A percentile compares a stretch with the other conserved stretches of the same genome.
Evolutionary conservation across 2,329 filamentous ascomycete species (phyloP).

Genomic region (Coniochaeta hoffmannii): DNA sequence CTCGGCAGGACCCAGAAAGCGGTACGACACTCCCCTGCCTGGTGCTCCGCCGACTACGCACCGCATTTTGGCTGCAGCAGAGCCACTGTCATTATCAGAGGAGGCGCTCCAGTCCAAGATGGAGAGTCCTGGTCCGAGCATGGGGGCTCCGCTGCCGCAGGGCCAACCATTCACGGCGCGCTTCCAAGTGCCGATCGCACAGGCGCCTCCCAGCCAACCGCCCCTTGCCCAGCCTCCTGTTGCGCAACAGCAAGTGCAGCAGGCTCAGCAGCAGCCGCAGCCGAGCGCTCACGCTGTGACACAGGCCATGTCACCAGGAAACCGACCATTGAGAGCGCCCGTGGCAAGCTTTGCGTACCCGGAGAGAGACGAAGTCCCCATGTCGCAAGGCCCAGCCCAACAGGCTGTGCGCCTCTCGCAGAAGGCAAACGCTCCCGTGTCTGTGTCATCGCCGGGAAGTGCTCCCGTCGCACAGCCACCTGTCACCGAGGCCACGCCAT

Average conservation of each 20-base stretch:
- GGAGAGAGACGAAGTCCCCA: constrained; percentile 35
- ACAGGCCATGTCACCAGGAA: constrained; percentile 39
- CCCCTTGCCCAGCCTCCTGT: constrained; percentile 15
- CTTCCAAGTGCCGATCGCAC: constrained; percentile 25
- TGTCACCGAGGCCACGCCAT: constrained; percentile 20
- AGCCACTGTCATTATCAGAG: constrained; percentile 26
- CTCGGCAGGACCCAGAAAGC: constrained; percentile 41
- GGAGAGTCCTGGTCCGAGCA: constrained; percentile 25
- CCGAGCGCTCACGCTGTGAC: constrained; percentile 19
- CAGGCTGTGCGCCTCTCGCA: constrained; percentile 30
- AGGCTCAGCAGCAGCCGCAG: constrained; percentile 16
- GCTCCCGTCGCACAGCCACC: constrained; percentile 16
- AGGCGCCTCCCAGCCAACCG: constrained; percentile 14
- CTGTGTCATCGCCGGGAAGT: constrained; percentile 14
- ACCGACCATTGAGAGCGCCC: constrained; percentile 36
- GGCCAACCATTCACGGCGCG: constrained; percentile 14
- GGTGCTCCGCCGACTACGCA: constrained; percentile 18
- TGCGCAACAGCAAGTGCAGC: constrained; percentile 12
- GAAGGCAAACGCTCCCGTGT: constrained; percentile 17
- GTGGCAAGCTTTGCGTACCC: constrained; percentile 32
- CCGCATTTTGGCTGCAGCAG: constrained; percentile 42
- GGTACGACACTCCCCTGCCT: constrained; percentile 37
- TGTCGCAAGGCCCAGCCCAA: constrained; percentile 22
- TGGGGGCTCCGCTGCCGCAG: constrained; percentile 13
- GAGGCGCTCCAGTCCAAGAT: constrained; percentile 39